Conservation (phyloP, 306 rosid genomes). For the Castanea mollissima region DNA sequence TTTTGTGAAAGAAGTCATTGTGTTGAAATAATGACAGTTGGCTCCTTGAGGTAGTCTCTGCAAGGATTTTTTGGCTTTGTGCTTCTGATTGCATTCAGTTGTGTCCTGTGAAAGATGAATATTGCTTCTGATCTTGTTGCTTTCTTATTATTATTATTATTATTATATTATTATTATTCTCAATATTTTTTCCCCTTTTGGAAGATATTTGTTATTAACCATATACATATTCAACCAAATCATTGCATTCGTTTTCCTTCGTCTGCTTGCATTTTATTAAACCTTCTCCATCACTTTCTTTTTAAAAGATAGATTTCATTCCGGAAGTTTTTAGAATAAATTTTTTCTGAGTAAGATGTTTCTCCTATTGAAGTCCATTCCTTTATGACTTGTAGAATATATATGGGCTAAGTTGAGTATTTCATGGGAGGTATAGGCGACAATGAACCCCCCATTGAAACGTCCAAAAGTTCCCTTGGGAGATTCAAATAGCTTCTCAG, state of each 20-base stretch:
- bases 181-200: background rate
- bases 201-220: background rate
- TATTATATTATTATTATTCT: background rate
- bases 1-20: background rate
- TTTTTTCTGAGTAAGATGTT: background rate
- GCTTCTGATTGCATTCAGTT: background rate
- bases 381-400: conserved; percentile 10
- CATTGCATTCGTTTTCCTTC: background rate
- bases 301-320: background rate
- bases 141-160: background rate
- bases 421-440: conserved; percentile 27
- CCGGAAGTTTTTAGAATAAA: background rate
- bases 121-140: background rate
- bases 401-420: conserved; percentile 16
- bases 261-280: background rate
- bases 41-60: background rate
- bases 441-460: conserved; percentile 13
- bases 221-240: background rate
- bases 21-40: background rate
- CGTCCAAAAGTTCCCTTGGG: conserved; percentile 11
- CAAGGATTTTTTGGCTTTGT: background rate
- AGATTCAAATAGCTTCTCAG: conserved; percentile 4
- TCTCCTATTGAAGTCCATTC: background rate
- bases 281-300: background rate
- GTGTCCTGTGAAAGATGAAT: background rate